A percentile compares a stretch with the other conserved stretches of the same genome.
Evolutionary conservation across 78 protist species (phyloP).

Genomic region (Cavenderia fasciculata): DNA sequence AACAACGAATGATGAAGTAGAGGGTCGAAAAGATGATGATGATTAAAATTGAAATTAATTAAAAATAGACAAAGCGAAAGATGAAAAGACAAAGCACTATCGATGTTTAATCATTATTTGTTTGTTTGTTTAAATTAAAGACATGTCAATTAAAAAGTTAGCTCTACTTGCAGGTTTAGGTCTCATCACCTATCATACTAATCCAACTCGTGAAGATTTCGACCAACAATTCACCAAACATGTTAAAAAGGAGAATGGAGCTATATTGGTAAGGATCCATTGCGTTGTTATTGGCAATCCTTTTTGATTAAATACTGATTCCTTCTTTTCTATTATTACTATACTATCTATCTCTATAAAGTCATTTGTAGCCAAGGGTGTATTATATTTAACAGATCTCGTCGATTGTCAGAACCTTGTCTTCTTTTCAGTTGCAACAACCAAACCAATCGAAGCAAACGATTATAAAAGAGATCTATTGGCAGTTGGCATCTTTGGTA

Average conservation of each 20-base stretch:
- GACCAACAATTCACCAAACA: not conserved
- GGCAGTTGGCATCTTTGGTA: not conserved
- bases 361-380: not conserved
- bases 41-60: too few relatives aligned
- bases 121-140: too few relatives aligned
- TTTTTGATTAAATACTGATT: not conserved
- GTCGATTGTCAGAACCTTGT: not conserved
- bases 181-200: not conserved
- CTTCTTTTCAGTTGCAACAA: not conserved
- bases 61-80: too few relatives aligned
- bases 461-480: not conserved
- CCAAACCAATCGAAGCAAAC: not conserved
- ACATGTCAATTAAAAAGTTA: not conserved
- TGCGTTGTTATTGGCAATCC: not conserved
- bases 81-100: too few relatives aligned
- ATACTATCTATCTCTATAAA: not conserved
- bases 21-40: too few relatives aligned
- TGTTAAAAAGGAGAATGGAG: not conserved
- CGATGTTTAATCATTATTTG: too few relatives aligned
- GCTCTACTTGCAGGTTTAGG: not conserved
- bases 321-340: too few relatives aligned
- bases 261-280: not conserved
- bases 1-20: too few relatives aligned
- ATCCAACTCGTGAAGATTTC: not conserved
- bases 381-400: not conserved